Conservation (phyloP, 805 yeast genomes). For the Spathaspora arborariae region DNA sequence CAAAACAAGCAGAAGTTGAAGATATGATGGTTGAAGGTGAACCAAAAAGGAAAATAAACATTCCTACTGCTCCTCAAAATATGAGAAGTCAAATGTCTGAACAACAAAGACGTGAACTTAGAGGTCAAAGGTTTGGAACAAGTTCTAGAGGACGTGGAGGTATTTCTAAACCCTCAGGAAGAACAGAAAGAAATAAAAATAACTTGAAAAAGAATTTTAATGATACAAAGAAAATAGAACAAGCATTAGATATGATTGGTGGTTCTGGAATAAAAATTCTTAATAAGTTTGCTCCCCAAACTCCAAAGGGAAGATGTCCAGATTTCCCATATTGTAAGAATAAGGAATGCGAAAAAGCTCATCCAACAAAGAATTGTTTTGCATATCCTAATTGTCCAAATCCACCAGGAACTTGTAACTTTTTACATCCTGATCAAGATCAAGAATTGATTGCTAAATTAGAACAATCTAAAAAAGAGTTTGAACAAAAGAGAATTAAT, state of each 20-base stretch:
- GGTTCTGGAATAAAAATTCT: constrained; percentile 5
- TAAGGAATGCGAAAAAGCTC: constrained; percentile 69
- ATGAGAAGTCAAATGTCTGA: constrained; percentile 5
- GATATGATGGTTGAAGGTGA: neutral
- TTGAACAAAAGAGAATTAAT: constrained; percentile 36
- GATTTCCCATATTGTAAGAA: constrained; percentile 70
- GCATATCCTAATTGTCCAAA: constrained; percentile 76
- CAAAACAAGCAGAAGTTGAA: constrained; percentile 5
- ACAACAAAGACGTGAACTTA: constrained; percentile 4
- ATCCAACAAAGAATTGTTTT: constrained; percentile 75
- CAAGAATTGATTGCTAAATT: constrained; percentile 65
- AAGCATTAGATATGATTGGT: constrained; percentile 6
- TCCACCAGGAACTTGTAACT: constrained; percentile 78
- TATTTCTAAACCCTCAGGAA: neutral
- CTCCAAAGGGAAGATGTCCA: constrained; percentile 62
- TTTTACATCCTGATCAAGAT: constrained; percentile 82
- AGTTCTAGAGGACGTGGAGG: constrained; percentile 5
- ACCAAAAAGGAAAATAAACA: neutral
- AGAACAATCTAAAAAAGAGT: constrained; percentile 57
- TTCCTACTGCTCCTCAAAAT: constrained; percentile 8
- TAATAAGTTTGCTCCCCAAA: constrained; percentile 37
- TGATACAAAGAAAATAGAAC: constrained; percentile 5
- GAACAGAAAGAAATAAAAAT: neutral
- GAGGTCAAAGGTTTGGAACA: constrained; percentile 8
- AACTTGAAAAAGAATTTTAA: neutral